Base-by-base conservation (phyloP, 306 rosid species). In the Heteromeles arbutifolia region DNA sequence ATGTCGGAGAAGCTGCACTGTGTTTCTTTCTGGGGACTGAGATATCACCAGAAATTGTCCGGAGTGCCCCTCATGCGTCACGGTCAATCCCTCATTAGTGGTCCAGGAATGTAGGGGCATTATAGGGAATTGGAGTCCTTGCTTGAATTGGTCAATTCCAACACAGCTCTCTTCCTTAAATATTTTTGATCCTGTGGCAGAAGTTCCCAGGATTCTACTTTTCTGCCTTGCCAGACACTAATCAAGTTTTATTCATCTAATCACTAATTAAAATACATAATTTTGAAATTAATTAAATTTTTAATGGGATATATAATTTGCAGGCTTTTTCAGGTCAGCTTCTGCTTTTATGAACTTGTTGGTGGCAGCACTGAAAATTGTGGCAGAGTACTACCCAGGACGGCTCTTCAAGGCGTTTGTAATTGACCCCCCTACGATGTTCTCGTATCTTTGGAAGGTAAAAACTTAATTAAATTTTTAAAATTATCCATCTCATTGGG, bases 391-490 rank as follows among this genome's bases (percentile, higher is more conserved):
- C 83, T 95, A 95, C 82, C 99, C 99, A 6, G 87, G 85, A 8
- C 85, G 90, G 29, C 88, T 95, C 39, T 41, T 74, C 82, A 88
- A 87, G 67, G 92, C 93, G 5, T 95, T 95, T 74, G 86, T 95
- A 4, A 90, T 92, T n/a, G 99, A 95, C 86, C 92, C 99, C 52
- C 99, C 99, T 0, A 82, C 93, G 3, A 85, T 95, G 19, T 95
- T 95, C 79, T 80, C 97, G 32, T 95, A 95, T 78, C 70, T 95
- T 52, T 95, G 99, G 99, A 95, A 95, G 99, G 99, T 95, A 86
- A 65, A 72, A 70, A 29, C 74, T 62, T 14, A 1, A 22, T 22
- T 0, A 34, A 22, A 54, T 0, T n/a, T n/a, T 15, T 21, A 11
- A 66, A 39, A 48, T 15, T 5, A 48, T 56, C 28, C 26, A 59